Conservation (phyloP, 78 protist species). For the Anaeramoeba ignava region DNA sequence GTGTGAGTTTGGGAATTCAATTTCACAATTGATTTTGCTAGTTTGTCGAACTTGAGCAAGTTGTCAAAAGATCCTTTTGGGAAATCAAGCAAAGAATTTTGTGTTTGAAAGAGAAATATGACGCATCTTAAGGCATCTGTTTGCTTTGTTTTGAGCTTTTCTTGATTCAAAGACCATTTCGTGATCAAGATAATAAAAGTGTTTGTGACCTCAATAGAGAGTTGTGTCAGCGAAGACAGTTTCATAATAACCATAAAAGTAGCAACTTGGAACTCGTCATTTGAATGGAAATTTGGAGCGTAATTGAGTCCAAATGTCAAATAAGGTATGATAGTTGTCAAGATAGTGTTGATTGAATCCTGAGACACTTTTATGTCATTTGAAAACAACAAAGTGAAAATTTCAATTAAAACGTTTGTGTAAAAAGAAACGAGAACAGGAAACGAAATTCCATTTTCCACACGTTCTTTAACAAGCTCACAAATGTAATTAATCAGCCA, state of each 20-base stretch:
- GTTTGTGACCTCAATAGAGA: neutral
- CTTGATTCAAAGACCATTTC: no score
- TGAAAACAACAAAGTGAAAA: no score
- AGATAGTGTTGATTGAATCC: neutral
- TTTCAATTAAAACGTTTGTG: neutral
- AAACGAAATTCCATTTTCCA: neutral
- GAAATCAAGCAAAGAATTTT: no score
- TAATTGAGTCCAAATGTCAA: neutral
- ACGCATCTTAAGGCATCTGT: no score
- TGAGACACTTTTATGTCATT: neutral
- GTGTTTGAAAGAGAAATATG: no score
- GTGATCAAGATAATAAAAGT: no score
- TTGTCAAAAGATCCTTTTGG: no score
- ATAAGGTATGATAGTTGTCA: neutral
- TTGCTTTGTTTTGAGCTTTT: no score
- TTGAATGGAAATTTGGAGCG: neutral
- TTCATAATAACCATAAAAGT: neutral
- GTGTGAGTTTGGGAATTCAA: no score
- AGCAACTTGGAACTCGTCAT: neutral
- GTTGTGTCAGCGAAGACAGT: neutral
- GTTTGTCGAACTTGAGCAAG: no score
- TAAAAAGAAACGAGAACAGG: neutral
- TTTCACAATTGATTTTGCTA: no score
- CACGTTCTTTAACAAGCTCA: neutral
- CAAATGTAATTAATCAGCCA: neutral